Evolutionary conservation across 257 asterid genomes (phyloP).

Genomic region (Plantago ovata): DNA sequence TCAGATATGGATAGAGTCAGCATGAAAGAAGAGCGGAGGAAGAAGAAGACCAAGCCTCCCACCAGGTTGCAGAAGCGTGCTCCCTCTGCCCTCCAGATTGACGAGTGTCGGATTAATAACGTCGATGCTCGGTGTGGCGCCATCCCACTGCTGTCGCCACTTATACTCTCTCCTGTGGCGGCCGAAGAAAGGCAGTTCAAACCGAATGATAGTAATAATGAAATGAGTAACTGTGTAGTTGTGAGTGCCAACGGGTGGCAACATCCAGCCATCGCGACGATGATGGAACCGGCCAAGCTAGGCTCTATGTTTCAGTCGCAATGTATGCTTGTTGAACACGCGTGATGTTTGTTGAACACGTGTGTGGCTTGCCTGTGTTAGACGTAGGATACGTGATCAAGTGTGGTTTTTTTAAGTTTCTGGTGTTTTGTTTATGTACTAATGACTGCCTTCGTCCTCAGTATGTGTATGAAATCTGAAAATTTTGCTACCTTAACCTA

Average conservation of each 20-base stretch:
- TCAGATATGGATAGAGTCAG: slow-evolving; percentile 20
- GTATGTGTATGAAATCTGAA: too few species aligned
- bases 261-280: slow-evolving; percentile 18
- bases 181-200: slow-evolving; percentile 2
- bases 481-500: too few species aligned
- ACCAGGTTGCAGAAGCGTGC: slow-evolving; percentile 26
- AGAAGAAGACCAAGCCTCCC: slow-evolving; percentile 10
- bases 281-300: slow-evolving; percentile 16
- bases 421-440: too few species aligned
- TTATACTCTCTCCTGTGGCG: slow-evolving; percentile 18
- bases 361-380: not conserved
- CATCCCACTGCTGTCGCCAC: slow-evolving; percentile 26
- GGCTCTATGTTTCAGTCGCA: slow-evolving; percentile 17
- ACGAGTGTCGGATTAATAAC: not conserved
- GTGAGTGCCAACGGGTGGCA: slow-evolving; percentile 19
- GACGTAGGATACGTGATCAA: too few species aligned
- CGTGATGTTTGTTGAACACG: not conserved
- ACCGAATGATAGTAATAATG: not conserved
- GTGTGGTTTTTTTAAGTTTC: too few species aligned
- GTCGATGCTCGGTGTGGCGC: not conserved
- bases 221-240: not conserved
- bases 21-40: slow-evolving; percentile 13
- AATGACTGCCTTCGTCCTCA: too few species aligned
- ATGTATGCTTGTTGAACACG: slow-evolving; percentile 7
- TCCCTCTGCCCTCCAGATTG: slow-evolving; percentile 20